Evolutionary conservation across 2,329 filamentous ascomycete species (phyloP).

Genomic region (Triangularia verruculosa): DNA sequence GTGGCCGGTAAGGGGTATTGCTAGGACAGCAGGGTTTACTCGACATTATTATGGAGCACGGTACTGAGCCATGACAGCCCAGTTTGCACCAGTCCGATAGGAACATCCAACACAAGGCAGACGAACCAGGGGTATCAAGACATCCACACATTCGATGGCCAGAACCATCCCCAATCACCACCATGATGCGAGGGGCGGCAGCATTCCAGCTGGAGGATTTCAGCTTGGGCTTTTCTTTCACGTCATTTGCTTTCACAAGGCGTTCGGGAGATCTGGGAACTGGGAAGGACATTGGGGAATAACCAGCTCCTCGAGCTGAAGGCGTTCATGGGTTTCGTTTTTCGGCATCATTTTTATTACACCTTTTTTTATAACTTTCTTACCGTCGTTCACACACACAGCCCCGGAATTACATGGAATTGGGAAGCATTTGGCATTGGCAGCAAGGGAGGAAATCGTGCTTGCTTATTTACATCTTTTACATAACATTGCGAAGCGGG

Average conservation of each 20-base stretch:
- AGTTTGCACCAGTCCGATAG: background rate
- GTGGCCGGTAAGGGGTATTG: slow-evolving; percentile 24
- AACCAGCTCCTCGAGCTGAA: background rate
- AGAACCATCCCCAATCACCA: background rate
- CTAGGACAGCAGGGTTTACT: background rate
- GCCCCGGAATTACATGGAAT: background rate
- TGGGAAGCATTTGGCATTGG: background rate
- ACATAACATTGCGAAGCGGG: background rate
- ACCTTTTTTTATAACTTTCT: background rate
- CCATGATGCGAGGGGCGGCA: background rate
- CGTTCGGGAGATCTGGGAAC: background rate
- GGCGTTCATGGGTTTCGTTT: background rate
- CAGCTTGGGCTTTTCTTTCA: background rate
- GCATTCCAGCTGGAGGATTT: background rate
- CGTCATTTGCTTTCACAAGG: background rate
- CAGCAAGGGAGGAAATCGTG: background rate
- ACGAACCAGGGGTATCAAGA: background rate
- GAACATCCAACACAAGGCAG: background rate
- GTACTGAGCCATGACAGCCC: background rate
- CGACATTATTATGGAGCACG: background rate
- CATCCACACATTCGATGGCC: background rate
- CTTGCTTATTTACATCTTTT: background rate
- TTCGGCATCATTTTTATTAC: background rate
- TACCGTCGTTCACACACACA: slow-evolving; percentile 6
- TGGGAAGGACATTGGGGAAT: background rate